phyloP scores from a whole-genome alignment of 768 basidiomycete species.

The Lactarius trivialis region DNA sequence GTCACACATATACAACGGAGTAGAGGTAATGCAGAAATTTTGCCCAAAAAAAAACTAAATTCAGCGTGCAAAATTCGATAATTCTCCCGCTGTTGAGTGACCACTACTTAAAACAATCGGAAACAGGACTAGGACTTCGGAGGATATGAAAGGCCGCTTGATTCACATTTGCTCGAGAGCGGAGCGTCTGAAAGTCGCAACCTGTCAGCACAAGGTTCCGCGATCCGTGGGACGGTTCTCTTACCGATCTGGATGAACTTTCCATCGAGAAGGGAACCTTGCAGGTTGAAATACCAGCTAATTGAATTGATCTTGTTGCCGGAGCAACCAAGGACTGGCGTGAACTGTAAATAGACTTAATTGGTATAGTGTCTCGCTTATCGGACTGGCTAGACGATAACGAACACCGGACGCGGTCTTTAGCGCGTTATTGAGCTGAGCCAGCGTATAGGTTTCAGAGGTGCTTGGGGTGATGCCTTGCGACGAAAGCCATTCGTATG shows the following conservation, averaged over 20 bases:
- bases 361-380: background rate
- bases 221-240: constrained; percentile 16
- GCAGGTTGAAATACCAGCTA: constrained; percentile 58
- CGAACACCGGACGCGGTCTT: constrained; percentile 46
- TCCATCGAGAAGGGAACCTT: constrained; percentile 64
- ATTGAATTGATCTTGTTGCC: constrained; percentile 37
- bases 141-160: constrained; percentile 53
- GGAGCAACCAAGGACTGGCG: constrained; percentile 43
- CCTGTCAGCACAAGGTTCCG: background rate
- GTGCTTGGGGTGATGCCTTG: constrained; percentile 72
- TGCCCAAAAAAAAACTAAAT: background rate
- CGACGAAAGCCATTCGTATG: constrained; percentile 61
- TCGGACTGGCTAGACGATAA: constrained; percentile 13
- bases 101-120: background rate
- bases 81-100: background rate
- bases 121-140: constrained; percentile 40
- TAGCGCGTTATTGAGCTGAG: constrained; percentile 48
- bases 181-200: constrained; percentile 43
- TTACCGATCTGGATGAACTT: constrained; percentile 52
- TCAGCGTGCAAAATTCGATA: background rate
- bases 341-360: constrained; percentile 26
- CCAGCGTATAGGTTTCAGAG: constrained; percentile 50
- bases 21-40: background rate
- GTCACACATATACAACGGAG: background rate
- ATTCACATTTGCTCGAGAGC: constrained; percentile 42